A percentile compares a stretch with the other conserved stretches of the same genome.
These are phyloP conservation scores for Danielia oregonensis DNA, from an alignment of 805 yeast species.

Conservation along the genomic window DNA sequence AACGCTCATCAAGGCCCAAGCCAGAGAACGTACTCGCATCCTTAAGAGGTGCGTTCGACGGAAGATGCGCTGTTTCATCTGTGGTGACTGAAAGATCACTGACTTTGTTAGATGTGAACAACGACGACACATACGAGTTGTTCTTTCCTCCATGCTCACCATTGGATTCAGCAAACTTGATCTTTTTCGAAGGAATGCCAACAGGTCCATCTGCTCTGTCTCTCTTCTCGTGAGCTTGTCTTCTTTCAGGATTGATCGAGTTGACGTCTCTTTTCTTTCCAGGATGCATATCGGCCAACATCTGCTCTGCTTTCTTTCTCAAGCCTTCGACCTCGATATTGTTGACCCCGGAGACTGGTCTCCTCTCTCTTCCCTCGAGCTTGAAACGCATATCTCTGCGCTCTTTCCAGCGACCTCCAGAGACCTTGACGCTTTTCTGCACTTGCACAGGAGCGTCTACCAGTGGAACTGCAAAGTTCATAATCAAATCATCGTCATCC, in stretches of 20 bases:
- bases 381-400: slow-evolving; percentile 59
- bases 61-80: slow-evolving; percentile 36
- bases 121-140: slow-evolving; percentile 75
- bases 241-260: slow-evolving; percentile 1
- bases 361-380: slow-evolving; percentile 42
- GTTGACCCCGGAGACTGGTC: slow-evolving; percentile 29
- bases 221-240: slow-evolving; percentile 2
- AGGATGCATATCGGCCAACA: slow-evolving; percentile 5
- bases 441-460: slow-evolving; percentile 20
- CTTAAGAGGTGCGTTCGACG: slow-evolving; percentile 85
- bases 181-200: slow-evolving; percentile 27
- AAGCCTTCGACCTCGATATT: slow-evolving; percentile 16
- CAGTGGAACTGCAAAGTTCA: slow-evolving; percentile 62
- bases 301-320: slow-evolving; percentile 9
- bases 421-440: slow-evolving; percentile 36
- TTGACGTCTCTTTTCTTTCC: slow-evolving; percentile 11
- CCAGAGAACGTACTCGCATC: slow-evolving; percentile 69
- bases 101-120: slow-evolving; percentile 49
- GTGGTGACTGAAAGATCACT: slow-evolving; percentile 54
- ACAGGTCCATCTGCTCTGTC: slow-evolving; percentile 2
- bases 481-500: slow-evolving; percentile 67
- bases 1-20: slow-evolving; percentile 57
- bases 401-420: slow-evolving; percentile 83
- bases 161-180: slow-evolving; percentile 43
- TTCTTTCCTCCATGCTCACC: slow-evolving; percentile 54